Conservation (phyloP, 768 basidiomycete species). For the Clavulina sp. region DNA sequence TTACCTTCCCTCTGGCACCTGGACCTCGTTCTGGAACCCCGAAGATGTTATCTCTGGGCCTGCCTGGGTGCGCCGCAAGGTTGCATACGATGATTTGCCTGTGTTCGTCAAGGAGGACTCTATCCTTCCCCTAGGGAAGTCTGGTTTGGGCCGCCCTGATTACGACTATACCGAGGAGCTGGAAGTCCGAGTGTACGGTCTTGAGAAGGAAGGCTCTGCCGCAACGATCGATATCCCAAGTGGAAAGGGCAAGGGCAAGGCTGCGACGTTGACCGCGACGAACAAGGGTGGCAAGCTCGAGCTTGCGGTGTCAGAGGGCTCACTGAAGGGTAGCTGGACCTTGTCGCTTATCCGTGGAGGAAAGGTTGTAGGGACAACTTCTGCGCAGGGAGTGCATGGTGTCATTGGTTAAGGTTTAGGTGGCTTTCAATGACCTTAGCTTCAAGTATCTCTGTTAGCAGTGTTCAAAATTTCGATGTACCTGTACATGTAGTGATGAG, state of each 20-base stretch:
- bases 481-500: too few species aligned
- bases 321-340: not conserved
- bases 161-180: conserved; percentile 36
- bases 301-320: conserved; percentile 13
- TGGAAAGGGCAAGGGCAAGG: conserved; percentile 26
- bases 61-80: conserved; percentile 40
- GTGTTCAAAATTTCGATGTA: too few species aligned
- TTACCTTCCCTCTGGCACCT: conserved; percentile 19
- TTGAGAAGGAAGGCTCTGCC: conserved; percentile 28
- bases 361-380: not conserved
- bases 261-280: conserved; percentile 26
- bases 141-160: conserved; percentile 35
- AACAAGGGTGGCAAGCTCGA: conserved; percentile 19
- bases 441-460: too few species aligned
- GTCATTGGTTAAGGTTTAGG: too few species aligned
- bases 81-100: conserved; percentile 46
- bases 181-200: conserved; percentile 36
- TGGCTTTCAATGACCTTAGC: too few species aligned
- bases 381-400: not conserved
- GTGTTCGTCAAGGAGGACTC: conserved; percentile 46
- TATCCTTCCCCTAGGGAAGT: conserved; percentile 41
- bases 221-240: conserved; percentile 26
- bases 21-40: conserved; percentile 14
- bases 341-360: not conserved
- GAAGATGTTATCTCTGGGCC: conserved; percentile 29